Evolutionary conservation across 2,329 filamentous ascomycete species (phyloP).

Genomic region (Coleophoma crateriformis): DNA sequence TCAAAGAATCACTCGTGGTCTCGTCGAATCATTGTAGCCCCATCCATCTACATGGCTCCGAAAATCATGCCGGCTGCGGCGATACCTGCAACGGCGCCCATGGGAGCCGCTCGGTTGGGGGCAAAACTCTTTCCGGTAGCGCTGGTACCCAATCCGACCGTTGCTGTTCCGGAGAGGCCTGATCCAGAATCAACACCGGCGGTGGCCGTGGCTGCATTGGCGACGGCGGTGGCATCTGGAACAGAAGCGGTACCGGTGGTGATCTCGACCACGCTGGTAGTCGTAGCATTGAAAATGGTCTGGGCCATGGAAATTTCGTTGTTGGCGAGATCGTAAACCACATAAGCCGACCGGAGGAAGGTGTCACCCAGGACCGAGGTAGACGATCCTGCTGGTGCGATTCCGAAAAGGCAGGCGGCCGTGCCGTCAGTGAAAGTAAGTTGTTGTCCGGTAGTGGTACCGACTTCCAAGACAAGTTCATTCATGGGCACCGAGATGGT

Average conservation of each 20-base stretch:
- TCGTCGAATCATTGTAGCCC: not conserved
- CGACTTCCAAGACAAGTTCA: conserved; percentile 52
- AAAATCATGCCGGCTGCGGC: conserved; percentile 18
- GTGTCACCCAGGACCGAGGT: conserved; percentile 67
- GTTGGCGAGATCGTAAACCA: conserved; percentile 69
- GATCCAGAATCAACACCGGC: conserved; percentile 22
- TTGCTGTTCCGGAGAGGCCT: conserved; percentile 2
- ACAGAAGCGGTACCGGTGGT: conserved; percentile 40
- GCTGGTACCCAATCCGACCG: conserved; percentile 2
- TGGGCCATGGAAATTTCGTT: conserved; percentile 67
- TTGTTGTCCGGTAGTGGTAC: conserved; percentile 36
- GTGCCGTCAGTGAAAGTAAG: conserved; percentile 47
- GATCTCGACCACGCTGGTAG: conserved; percentile 49
- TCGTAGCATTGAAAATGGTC: conserved; percentile 54
- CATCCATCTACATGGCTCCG: conserved; percentile 14
- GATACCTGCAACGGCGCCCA: conserved; percentile 16
- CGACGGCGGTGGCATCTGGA: conserved; percentile 47
- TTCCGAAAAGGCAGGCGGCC: conserved; percentile 60
- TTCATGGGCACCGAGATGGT: conserved; percentile 50
- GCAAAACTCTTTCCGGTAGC: not conserved
- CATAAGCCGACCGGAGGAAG: conserved; percentile 68
- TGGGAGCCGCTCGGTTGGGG: not conserved
- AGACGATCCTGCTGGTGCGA: conserved; percentile 49
- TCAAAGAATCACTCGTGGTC: not conserved
- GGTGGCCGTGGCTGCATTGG: conserved; percentile 43